These are phyloP conservation scores for Trichoderma sp. DNA, from an alignment of 2,329 filamentous ascomycete species.

Conservation along the genomic window DNA sequence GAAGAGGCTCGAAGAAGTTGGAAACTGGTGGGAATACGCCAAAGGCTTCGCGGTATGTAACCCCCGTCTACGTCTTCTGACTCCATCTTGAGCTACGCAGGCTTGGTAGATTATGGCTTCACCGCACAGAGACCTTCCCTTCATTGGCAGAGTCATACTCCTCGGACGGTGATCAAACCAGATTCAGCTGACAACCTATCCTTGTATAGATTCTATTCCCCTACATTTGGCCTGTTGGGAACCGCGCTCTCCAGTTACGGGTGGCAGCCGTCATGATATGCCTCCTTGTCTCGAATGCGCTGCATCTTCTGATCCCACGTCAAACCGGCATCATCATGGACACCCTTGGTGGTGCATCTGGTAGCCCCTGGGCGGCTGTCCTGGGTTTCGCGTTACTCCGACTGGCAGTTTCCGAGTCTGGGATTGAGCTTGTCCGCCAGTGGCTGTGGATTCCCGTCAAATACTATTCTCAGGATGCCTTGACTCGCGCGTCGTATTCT, in stretches of 20 bases:
- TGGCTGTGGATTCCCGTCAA: constrained; percentile 63
- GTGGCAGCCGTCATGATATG: constrained; percentile 68
- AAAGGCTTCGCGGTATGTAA: constrained; percentile 65
- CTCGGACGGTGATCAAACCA: neutral
- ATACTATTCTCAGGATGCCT: constrained; percentile 57
- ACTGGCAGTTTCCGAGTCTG: constrained; percentile 57
- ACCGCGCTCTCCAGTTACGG: constrained; percentile 67
- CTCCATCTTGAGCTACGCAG: no score
- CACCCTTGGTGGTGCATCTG: constrained; percentile 57
- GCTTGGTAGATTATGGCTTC: neutral
- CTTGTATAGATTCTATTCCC: constrained; percentile 68
- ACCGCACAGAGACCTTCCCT: neutral
- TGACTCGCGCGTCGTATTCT: constrained; percentile 59
- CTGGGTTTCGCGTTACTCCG: constrained; percentile 54
- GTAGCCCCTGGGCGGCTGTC: constrained; percentile 56
- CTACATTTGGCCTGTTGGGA: constrained; percentile 74
- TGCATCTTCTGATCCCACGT: constrained; percentile 78
- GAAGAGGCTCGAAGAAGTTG: constrained; percentile 71
- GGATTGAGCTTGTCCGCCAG: constrained; percentile 55
- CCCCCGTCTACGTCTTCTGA: neutral
- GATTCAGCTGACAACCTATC: neutral
- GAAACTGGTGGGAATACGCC: constrained; percentile 75
- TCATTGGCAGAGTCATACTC: neutral
- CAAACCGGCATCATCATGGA: constrained; percentile 81
- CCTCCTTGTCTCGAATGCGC: constrained; percentile 67